Evolutionary conservation across 2,329 filamentous ascomycete species (phyloP).

Genomic region (Scedosporium minutisporum): DNA sequence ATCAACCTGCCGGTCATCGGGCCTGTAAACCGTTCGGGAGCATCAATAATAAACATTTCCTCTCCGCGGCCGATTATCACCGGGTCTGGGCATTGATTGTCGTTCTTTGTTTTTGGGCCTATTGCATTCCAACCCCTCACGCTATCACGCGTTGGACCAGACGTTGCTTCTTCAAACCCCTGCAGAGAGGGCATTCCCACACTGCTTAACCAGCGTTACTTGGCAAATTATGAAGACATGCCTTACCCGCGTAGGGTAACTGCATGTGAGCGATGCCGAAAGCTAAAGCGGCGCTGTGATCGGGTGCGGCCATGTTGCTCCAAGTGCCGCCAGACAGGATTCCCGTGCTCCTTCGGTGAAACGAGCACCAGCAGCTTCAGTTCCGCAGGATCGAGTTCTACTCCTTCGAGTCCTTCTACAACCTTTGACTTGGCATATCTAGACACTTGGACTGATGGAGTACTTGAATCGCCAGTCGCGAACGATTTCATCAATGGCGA

Average conservation of each 20-base stretch:
- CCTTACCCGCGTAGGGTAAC: not conserved
- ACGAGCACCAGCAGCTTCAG: not conserved
- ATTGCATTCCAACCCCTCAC: not conserved
- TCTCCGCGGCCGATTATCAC: not conserved
- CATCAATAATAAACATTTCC: not conserved
- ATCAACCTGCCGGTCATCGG: not conserved
- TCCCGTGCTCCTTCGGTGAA: not conserved
- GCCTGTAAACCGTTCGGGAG: not conserved
- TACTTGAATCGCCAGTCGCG: not conserved
- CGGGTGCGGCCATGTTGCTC: conserved; percentile 1
- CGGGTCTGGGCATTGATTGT: not conserved
- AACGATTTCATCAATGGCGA: not conserved
- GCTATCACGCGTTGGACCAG: not conserved
- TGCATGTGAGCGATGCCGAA: conserved; percentile 6
- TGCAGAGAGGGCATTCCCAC: not conserved
- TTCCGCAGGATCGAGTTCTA: not conserved
- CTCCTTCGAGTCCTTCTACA: not conserved
- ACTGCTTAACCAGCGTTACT: not conserved
- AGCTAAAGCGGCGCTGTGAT: conserved; percentile 6
- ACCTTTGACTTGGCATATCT: not conserved
- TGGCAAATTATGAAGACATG: not conserved
- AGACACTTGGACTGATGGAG: not conserved
- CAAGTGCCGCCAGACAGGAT: not conserved
- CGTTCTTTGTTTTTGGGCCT: not conserved
- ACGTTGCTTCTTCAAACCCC: too few relatives aligned